Conservation (phyloP, 225 moss, liverwort and hornwort species). For the Lunularia cruciata region DNA sequence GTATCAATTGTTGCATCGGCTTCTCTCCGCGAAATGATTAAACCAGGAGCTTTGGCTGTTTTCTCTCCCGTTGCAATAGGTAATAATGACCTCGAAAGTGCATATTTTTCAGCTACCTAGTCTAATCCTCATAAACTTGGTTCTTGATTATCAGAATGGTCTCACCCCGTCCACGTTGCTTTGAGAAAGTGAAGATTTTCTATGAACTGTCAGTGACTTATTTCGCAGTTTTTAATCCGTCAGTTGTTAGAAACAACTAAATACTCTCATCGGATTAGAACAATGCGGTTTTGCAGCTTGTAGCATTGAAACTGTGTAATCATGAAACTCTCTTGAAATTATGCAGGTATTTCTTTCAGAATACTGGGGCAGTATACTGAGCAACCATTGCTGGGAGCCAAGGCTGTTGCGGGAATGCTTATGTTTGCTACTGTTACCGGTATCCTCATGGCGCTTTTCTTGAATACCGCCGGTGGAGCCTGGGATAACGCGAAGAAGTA, state of each 20-base stretch:
- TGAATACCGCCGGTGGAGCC: slow-evolving; percentile 93
- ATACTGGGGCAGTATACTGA: slow-evolving; percentile 75
- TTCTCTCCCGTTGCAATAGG: slow-evolving; percentile 85
- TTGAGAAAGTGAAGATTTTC: too few relatives aligned
- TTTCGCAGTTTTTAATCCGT: neutral
- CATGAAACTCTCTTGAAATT: neutral
- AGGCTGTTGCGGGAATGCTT: slow-evolving; percentile 96
- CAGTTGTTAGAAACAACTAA: too few relatives aligned
- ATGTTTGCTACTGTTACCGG: slow-evolving; percentile 98
- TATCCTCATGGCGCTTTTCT: slow-evolving; percentile 94
- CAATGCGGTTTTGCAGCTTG: too few relatives aligned
- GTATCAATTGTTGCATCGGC: slow-evolving; percentile 97
- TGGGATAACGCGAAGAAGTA: slow-evolving; percentile 99
- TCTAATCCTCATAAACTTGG: too few relatives aligned
- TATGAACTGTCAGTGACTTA: too few relatives aligned
- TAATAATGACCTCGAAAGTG: slow-evolving; percentile 36
- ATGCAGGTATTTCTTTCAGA: slow-evolving; percentile 68
- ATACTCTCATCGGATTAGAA: too few relatives aligned
- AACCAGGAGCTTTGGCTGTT: slow-evolving; percentile 92
- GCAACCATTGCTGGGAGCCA: slow-evolving; percentile 82
- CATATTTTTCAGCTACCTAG: too few relatives aligned
- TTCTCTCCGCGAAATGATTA: slow-evolving; percentile 96
- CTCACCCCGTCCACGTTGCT: neutral
- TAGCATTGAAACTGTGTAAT: neutral
- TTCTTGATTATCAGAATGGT: too few relatives aligned